Evolutionary conservation across 2,329 filamentous ascomycete species (phyloP).

Genomic region (Fusarium succisae): DNA sequence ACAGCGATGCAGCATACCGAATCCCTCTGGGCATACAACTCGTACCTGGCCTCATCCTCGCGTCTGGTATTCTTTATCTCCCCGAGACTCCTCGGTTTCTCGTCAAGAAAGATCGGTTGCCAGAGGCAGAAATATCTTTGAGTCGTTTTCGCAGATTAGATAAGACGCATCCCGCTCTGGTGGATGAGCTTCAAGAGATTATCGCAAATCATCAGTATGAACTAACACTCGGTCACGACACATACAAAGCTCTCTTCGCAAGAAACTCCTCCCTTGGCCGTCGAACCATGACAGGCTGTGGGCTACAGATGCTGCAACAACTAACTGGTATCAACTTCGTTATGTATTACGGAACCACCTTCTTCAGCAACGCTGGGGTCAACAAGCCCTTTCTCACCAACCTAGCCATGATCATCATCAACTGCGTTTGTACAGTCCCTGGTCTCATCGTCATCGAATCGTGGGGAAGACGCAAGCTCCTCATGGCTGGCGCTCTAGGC

Average conservation of each 20-base stretch:
- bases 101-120: conserved; percentile 74
- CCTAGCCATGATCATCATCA: conserved; percentile 80
- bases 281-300: conserved; percentile 76
- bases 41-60: conserved; percentile 75
- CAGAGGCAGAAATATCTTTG: conserved; percentile 72
- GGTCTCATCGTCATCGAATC: conserved; percentile 80
- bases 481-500: conserved; percentile 77
- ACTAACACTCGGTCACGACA: conserved; percentile 68
- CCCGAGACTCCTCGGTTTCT: conserved; percentile 83
- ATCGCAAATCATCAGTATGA: conserved; percentile 80
- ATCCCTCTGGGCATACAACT: conserved; percentile 83
- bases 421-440: conserved; percentile 78
- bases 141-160: conserved; percentile 78
- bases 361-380: conserved; percentile 71
- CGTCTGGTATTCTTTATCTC: conserved; percentile 74
- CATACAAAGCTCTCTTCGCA: conserved; percentile 68
- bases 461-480: conserved; percentile 76
- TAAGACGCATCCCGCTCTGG: conserved; percentile 74
- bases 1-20: conserved; percentile 71
- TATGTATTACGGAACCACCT: conserved; percentile 80
- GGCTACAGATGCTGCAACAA: conserved; percentile 81
- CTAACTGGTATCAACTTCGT: conserved; percentile 80
- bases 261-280: conserved; percentile 72
- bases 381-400: conserved; percentile 73
- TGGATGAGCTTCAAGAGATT: conserved; percentile 80